phyloP scores from a whole-genome alignment of 2,329 filamentous ascomycete species.

The Trichoderma atrobrunneum region DNA sequence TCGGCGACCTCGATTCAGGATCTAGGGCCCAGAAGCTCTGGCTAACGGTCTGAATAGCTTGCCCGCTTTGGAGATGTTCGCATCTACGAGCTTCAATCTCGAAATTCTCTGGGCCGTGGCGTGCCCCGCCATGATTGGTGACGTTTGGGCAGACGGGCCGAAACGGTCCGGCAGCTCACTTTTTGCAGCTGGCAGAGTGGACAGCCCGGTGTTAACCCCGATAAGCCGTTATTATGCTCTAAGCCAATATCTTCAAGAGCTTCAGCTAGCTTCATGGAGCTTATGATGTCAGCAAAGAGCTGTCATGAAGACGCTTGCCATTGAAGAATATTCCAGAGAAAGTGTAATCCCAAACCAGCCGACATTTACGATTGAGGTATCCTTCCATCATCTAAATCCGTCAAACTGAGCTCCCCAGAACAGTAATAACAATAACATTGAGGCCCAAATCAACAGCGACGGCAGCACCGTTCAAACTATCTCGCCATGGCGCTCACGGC shows the following conservation, averaged over 20 bases:
- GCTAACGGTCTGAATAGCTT: not conserved
- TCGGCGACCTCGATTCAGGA: not conserved
- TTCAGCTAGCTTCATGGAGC: not conserved
- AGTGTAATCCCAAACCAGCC: not conserved
- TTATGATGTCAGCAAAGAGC: not conserved
- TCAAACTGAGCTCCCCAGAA: not conserved
- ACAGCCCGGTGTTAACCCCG: not conserved
- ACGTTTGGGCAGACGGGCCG: constrained; percentile 1
- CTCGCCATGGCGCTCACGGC: constrained; percentile 6
- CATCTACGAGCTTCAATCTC: not conserved
- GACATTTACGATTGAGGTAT: not conserved
- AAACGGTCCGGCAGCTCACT: not conserved
- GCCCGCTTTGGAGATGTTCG: not conserved
- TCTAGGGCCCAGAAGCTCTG: not conserved
- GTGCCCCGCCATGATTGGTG: constrained; percentile 13
- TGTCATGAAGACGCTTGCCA: not conserved
- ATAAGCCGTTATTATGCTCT: not conserved
- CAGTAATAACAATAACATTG: not conserved
- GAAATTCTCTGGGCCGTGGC: constrained; percentile 12
- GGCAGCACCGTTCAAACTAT: not conserved
- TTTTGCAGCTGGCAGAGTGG: not conserved
- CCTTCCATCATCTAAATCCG: not conserved
- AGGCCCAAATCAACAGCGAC: not conserved
- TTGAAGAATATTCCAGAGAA: not conserved
- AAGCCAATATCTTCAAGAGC: not conserved